phyloP scores from a whole-genome alignment of 2,329 filamentous ascomycete genomes.

The Dactylellina parvicollis region DNA sequence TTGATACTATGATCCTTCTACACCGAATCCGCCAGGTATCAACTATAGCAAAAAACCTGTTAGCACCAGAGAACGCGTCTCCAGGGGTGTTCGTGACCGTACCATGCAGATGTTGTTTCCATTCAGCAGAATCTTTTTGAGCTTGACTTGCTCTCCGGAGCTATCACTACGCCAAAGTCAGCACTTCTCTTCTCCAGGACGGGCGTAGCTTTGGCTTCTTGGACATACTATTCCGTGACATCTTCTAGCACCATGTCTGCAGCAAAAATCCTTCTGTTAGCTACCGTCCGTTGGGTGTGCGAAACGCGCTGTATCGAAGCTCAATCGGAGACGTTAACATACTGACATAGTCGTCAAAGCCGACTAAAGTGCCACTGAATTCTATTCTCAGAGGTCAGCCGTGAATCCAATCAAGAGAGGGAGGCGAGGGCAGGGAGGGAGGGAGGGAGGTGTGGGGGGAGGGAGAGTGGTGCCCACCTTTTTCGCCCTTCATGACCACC shows the following conservation, averaged over 20 bases:
- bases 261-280: background rate
- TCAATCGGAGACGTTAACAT: slow-evolving; percentile 65
- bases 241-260: slow-evolving; percentile 98
- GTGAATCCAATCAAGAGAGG: background rate
- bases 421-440: background rate
- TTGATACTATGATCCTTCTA: background rate
- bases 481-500: slow-evolving; percentile 99
- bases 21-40: slow-evolving; percentile 47
- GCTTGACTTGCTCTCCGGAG: slow-evolving; percentile 83
- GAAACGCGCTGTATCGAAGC: slow-evolving; percentile 1
- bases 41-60: slow-evolving; percentile 18
- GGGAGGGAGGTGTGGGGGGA: background rate
- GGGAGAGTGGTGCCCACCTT: slow-evolving; percentile 70
- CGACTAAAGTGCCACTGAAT: slow-evolving; percentile 91
- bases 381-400: slow-evolving; percentile 67
- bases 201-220: background rate
- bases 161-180: slow-evolving; percentile 74
- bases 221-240: slow-evolving; percentile 86
- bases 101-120: slow-evolving; percentile 99
- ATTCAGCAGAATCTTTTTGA: slow-evolving; percentile 93
- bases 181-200: background rate
- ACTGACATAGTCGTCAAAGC: slow-evolving; percentile 99
- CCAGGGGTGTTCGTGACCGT: slow-evolving; percentile 55
- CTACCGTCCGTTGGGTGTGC: too few relatives aligned
- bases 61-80: background rate